Evolutionary conservation across 2,329 filamentous ascomycete genomes (phyloP).

Genomic region (Alternaria brassicae): DNA sequence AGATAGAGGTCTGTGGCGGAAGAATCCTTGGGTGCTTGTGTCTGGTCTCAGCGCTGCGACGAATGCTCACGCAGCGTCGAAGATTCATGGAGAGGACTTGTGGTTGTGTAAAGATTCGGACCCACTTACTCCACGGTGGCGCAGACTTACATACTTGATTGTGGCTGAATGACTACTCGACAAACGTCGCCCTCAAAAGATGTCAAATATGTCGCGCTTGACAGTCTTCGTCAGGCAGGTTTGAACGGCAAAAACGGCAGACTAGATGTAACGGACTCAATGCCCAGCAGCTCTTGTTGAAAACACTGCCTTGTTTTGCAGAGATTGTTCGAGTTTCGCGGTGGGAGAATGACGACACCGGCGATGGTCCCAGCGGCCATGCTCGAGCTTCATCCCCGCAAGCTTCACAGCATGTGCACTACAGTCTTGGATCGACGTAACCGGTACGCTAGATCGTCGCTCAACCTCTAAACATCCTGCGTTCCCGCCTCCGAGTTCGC

Average conservation of each 20-base stretch:
- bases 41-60: too few relatives aligned
- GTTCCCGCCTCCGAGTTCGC: not conserved
- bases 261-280: not conserved
- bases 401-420: conserved; percentile 4
- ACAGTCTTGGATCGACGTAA: conserved; percentile 9
- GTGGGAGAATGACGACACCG: conserved; percentile 6
- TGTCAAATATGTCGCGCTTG: not conserved
- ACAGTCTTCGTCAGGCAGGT: not conserved
- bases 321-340: not conserved
- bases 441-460: not conserved
- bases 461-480: conserved; percentile 1
- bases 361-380: not conserved
- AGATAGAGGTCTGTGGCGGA: too few relatives aligned
- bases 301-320: not conserved
- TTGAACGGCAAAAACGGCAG: not conserved
- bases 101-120: too few relatives aligned
- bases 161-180: not conserved
- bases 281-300: conserved; percentile 2
- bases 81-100: too few relatives aligned
- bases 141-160: not conserved
- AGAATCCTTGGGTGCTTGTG: too few relatives aligned
- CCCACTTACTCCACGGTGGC: not conserved
- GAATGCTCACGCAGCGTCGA: too few relatives aligned
- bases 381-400: not conserved
- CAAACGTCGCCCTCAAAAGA: not conserved